phyloP scores from a whole-genome alignment of 345 rosid species.

The Pistacia atlantica region DNA sequence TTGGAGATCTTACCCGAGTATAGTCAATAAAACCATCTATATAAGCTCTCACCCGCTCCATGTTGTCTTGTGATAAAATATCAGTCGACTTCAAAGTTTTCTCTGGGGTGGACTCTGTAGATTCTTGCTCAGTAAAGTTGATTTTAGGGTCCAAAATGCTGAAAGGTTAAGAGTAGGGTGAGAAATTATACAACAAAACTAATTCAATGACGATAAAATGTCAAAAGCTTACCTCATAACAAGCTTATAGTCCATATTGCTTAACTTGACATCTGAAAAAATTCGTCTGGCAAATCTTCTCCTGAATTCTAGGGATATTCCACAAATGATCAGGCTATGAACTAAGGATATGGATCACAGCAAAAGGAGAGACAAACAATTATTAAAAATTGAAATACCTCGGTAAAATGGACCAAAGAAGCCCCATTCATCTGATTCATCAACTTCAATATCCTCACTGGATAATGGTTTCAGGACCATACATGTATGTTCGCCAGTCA shows the following conservation, averaged over 20 bases:
- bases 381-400: slow-evolving; percentile 46
- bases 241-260: slow-evolving; percentile 84
- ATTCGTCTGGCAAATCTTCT: slow-evolving; percentile 63
- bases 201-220: slow-evolving; percentile 9
- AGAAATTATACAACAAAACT: slow-evolving; percentile 20
- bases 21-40: slow-evolving; percentile 67
- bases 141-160: slow-evolving; percentile 90
- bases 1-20: slow-evolving; percentile 54
- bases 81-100: slow-evolving; percentile 50
- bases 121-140: slow-evolving; percentile 48
- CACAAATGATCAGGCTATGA: slow-evolving; percentile 15
- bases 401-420: slow-evolving; percentile 87
- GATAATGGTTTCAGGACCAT: slow-evolving; percentile 84
- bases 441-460: slow-evolving; percentile 62
- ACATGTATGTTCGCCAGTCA: slow-evolving; percentile 93
- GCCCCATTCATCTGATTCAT: slow-evolving; percentile 75
- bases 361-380: slow-evolving; percentile 1
- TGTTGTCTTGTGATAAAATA: slow-evolving; percentile 59
- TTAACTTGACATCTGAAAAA: slow-evolving; percentile 52
- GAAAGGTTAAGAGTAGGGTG: slow-evolving; percentile 30
- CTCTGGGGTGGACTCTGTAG: slow-evolving; percentile 41
- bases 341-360: slow-evolving; percentile 9
- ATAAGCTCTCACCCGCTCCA: slow-evolving; percentile 71
- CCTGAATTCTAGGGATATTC: slow-evolving; percentile 64
- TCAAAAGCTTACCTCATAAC: slow-evolving; percentile 72